A percentile compares a stretch with the other conserved stretches of the same genome.
These are phyloP conservation scores for Phaeotremella fagi DNA, from an alignment of 768 basidiomycete species.

Conservation along the genomic window DNA sequence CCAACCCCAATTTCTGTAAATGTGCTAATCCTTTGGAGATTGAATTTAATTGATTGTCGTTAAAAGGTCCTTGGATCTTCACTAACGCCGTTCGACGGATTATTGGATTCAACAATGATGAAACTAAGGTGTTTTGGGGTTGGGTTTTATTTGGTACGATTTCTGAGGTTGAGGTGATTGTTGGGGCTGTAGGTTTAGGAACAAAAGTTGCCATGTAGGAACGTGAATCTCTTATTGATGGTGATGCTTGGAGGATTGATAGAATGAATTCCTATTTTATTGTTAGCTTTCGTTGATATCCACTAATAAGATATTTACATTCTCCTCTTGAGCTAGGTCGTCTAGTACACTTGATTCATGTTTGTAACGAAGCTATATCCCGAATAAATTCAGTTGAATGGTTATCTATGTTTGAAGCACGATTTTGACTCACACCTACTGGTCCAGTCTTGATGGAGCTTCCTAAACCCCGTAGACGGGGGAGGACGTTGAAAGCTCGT, in stretches of 20 bases:
- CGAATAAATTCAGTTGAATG: too few relatives aligned
- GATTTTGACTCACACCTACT: too few relatives aligned
- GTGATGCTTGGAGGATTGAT: slow-evolving; percentile 86
- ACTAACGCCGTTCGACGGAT: slow-evolving; percentile 84
- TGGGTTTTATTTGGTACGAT: slow-evolving; percentile 40
- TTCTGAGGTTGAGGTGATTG: slow-evolving; percentile 40
- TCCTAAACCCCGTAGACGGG: too few relatives aligned
- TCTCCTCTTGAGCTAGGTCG: not conserved
- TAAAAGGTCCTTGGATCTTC: slow-evolving; percentile 94
- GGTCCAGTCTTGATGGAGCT: too few relatives aligned
- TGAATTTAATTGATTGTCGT: slow-evolving; percentile 85
- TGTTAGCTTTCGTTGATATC: not conserved
- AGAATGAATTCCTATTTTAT: slow-evolving; percentile 80
- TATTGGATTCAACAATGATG: slow-evolving; percentile 63
- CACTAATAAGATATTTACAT: not conserved
- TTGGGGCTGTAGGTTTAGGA: slow-evolving; percentile 52
- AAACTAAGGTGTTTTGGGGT: slow-evolving; percentile 52
- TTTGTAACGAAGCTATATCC: too few relatives aligned
- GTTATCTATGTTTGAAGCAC: too few relatives aligned
- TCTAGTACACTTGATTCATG: not conserved
- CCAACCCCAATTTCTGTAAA: slow-evolving; percentile 89
- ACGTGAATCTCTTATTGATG: slow-evolving; percentile 82
- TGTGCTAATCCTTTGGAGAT: slow-evolving; percentile 90
- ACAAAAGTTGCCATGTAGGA: slow-evolving; percentile 91
- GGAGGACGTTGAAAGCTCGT: too few relatives aligned